Percentiles rank a stretch among this genome's conserved stretches.
Evolutionary conservation across 495 filamentous ascomycete genomes (phyloP).

Genomic region (Xylaria venustula): DNA sequence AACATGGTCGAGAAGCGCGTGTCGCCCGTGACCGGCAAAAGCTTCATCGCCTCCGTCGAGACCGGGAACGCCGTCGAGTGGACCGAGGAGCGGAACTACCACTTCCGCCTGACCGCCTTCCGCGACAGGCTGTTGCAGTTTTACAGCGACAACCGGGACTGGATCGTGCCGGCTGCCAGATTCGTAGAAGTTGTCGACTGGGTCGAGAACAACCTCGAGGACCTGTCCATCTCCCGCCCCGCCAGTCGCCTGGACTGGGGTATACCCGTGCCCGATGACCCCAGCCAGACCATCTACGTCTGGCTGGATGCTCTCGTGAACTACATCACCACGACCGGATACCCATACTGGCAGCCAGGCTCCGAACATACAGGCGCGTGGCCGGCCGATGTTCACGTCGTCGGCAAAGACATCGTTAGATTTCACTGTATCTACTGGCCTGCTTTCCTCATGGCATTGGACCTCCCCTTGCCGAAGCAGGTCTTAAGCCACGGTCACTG

Average conservation of each 20-base stretch:
- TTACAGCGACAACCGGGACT: conserved; percentile 69
- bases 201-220: conserved; percentile 70
- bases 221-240: conserved; percentile 88
- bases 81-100: conserved; percentile 92
- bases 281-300: conserved; percentile 90
- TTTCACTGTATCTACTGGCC: conserved; percentile 99
- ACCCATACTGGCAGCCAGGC: conserved; percentile 70
- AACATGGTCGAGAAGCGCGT: conserved; percentile 67
- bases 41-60: conserved; percentile 79
- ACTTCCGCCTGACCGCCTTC: conserved; percentile 86
- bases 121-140: conserved; percentile 70
- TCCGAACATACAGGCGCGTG: conserved; percentile 58
- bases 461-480: conserved; percentile 75
- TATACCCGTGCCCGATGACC: conserved; percentile 82
- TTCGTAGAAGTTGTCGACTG: conserved; percentile 66
- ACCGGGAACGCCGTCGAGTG: conserved; percentile 91
- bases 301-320: conserved; percentile 97
- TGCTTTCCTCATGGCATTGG: conserved; percentile 86
- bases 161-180: conserved; percentile 65
- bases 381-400: conserved; percentile 89
- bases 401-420: conserved; percentile 93
- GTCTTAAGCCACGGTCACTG: conserved; percentile 91
- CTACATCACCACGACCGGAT: conserved; percentile 84
- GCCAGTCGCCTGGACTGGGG: conserved; percentile 79
- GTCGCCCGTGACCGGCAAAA: conserved; percentile 77